phyloP scores from a whole-genome alignment of 1,139 yeast genomes.

The Sporopachydermia cereana region DNA sequence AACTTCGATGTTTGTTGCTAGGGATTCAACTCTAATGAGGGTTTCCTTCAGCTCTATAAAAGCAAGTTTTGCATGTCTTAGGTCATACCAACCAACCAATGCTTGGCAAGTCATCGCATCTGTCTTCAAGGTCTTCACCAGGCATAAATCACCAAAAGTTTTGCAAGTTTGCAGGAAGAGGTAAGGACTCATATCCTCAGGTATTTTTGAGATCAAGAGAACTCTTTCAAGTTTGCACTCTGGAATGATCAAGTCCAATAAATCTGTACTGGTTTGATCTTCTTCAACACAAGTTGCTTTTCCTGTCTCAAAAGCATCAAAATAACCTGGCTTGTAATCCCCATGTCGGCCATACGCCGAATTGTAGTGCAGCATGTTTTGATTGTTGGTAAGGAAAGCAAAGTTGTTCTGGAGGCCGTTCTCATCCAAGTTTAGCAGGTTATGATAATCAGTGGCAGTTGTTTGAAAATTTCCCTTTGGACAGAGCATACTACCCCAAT shows the following conservation, averaged over 20 bases:
- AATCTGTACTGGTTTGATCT: slow-evolving; percentile 15
- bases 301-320: too few relatives aligned
- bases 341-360: too few relatives aligned
- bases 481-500: too few relatives aligned
- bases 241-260: slow-evolving; percentile 9
- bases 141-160: slow-evolving; percentile 7
- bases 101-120: background rate
- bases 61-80: slow-evolving; percentile 7
- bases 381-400: too few relatives aligned
- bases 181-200: slow-evolving; percentile 2
- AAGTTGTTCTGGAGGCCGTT: too few relatives aligned
- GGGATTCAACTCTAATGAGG: background rate
- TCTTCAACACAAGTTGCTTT: too few relatives aligned
- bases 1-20: background rate
- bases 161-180: slow-evolving; percentile 6
- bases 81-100: slow-evolving; percentile 9
- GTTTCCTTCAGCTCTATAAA: slow-evolving; percentile 6
- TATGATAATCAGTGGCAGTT: too few relatives aligned
- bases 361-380: too few relatives aligned
- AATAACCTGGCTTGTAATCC: too few relatives aligned
- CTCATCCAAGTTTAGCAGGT: too few relatives aligned
- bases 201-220: background rate
- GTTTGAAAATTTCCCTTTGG: too few relatives aligned
- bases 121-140: background rate
- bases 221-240: slow-evolving; percentile 2